Conservation (phyloP, 441 rosid species). For the Bruguiera hainesii region DNA sequence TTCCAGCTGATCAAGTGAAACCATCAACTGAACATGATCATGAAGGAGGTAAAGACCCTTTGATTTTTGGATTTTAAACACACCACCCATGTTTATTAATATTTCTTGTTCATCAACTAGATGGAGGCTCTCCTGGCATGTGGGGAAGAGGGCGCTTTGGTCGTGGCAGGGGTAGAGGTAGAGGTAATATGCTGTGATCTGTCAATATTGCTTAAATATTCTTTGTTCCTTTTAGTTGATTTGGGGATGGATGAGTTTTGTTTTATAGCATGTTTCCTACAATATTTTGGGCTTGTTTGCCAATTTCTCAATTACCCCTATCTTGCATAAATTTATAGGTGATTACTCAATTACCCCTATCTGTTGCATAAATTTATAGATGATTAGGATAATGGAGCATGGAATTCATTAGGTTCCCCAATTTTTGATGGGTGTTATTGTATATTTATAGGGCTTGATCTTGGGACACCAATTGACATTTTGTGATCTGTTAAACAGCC, state of each 20-base stretch:
- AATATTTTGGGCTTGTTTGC: too few species aligned
- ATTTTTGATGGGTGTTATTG: too few species aligned
- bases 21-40: conserved; percentile 33
- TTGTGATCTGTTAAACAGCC: too few species aligned
- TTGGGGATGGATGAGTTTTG: not conserved
- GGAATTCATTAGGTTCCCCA: too few species aligned
- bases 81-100: not conserved
- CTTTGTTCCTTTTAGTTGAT: not conserved
- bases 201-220: not conserved
- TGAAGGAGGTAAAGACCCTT: conserved; percentile 31
- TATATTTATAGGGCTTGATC: too few species aligned
- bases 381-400: too few species aligned
- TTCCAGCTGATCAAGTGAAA: conserved; percentile 44
- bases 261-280: too few species aligned
- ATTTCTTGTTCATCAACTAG: conserved; percentile 10
- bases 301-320: too few species aligned
- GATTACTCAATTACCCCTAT: too few species aligned
- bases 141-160: conserved; percentile 24
- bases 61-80: not conserved
- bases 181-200: conserved; percentile 21
- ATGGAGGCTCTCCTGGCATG: conserved; percentile 26
- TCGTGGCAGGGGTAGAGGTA: conserved; percentile 33
- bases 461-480: too few species aligned
- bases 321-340: too few species aligned
- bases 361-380: too few species aligned